phyloP scores from a whole-genome alignment of 345 rosid genomes.

The Heritiera littoralis region DNA sequence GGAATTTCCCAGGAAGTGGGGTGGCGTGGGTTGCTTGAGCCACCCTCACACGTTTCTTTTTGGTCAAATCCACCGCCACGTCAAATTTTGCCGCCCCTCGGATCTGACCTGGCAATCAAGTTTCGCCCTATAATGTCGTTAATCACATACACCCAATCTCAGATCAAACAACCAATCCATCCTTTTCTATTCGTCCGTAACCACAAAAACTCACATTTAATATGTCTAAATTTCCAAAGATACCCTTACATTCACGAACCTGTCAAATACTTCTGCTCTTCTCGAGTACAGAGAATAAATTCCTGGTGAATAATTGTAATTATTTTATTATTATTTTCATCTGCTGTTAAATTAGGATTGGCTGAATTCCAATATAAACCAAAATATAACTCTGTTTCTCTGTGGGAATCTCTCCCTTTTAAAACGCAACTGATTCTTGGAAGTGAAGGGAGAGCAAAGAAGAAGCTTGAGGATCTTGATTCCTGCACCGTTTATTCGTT shows the following conservation, averaged over 20 bases:
- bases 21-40: conserved; percentile 28
- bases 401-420: not conserved
- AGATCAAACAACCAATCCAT: not conserved
- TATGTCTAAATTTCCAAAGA: not conserved
- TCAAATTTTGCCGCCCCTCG: conserved; percentile 40
- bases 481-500: not conserved
- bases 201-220: not conserved
- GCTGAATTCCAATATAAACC: not conserved
- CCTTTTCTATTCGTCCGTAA: not conserved
- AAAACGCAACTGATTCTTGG: conserved; percentile 5
- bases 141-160: conserved; percentile 19
- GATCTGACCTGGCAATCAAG: conserved; percentile 38
- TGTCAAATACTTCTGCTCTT: too few relatives aligned
- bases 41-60: conserved; percentile 29
- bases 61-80: conserved; percentile 37
- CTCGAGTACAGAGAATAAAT: conserved; percentile 2
- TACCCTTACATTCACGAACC: not conserved
- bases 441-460: conserved; percentile 15
- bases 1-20: conserved; percentile 9
- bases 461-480: not conserved
- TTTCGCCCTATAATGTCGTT: not conserved
- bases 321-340: not conserved
- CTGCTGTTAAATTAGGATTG: not conserved
- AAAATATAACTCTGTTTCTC: not conserved
- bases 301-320: not conserved